Evolutionary conservation across 805 yeast species (phyloP), one percentile per base, ranked within the genome.

Genomic region (Suhomyces kilbournensis): DNA sequence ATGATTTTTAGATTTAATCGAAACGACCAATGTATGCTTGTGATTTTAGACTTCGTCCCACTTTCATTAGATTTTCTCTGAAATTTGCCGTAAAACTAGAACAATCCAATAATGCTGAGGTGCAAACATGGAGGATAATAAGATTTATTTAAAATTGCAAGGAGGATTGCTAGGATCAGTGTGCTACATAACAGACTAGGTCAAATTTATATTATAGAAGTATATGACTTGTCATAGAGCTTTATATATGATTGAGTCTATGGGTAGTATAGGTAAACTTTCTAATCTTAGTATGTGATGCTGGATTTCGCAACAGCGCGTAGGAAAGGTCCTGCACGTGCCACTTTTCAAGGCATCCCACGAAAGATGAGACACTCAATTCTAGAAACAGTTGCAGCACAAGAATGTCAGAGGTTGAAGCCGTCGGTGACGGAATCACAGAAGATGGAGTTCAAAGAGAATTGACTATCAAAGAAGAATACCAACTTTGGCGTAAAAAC

Each of bases 401-500:
- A 32, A n/a, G 7, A 32, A 38, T 38, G 42, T 17, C 42, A 38
- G 42, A 17, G 42, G 35, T 46, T n/a, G 20, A 39, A n/a, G 38
- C 12, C 48, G 39, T n/a, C 17, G 48, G 20, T 17, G 42, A 19
- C 23, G 42, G 23, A 10, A 38, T 42, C 14, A 30, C 23, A 23
- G 56, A 53, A 8, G 53, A 49, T n/a, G 50, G 47, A 9, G 53
- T 26, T 3, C 72, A 72, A 39, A 65, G 67, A 35, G 80, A 76
- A 55, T 61, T 75, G 48, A 72, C 81, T 12, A 78, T 82, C 49
- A 71, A 81, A 54, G 85, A 81, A 58, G 96, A 88, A 64, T 88
- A 88, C 63, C 83, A 85, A 54, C 67, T 88, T 56, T 88, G 96
- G 96, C 78, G 89, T 54, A 82, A 87, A 62, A 88, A 87, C 61